Percentiles rank a stretch among this genome's conserved stretches.
These are phyloP conservation scores for Cetraspora pellucida DNA, from an alignment of 192 early-diverging fungal genomes.

Conservation along the genomic window DNA sequence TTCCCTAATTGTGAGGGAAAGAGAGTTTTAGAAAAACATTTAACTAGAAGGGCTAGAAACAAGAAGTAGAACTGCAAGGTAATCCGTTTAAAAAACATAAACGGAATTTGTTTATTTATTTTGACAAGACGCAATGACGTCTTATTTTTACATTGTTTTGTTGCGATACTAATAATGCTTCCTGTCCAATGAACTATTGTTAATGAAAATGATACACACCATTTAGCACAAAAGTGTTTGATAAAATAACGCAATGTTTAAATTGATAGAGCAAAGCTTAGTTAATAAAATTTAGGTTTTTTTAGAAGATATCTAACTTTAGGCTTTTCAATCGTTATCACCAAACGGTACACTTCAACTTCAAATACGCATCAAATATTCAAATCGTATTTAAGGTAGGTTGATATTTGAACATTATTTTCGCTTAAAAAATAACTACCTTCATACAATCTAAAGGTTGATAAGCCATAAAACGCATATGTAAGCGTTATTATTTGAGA, in stretches of 20 bases:
- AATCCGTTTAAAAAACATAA: conserved; percentile 1
- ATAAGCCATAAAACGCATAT: no score
- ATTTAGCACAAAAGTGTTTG: neutral
- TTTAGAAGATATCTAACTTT: neutral
- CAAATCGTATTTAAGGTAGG: no score
- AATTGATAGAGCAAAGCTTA: conserved; percentile 18
- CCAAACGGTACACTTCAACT: no score
- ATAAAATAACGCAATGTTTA: conserved; percentile 9
- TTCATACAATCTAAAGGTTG: no score
- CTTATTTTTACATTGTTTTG: neutral
- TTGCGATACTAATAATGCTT: conserved; percentile 15
- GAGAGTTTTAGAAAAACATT: conserved; percentile 75
- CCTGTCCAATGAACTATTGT: neutral
- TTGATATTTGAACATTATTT: no score
- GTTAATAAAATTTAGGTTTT: neutral
- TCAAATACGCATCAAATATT: no score
- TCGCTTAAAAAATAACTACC: no score
- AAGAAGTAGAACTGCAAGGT: conserved; percentile 41
- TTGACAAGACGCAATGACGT: neutral
- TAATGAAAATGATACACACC: neutral
- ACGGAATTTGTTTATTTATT: conserved; percentile 4
- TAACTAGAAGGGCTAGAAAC: conserved; percentile 48
- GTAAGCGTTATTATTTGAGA: no score
- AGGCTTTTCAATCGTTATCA: no score
- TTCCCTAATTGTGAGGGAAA: conserved; percentile 94